Conservation (phyloP, 2,329 filamentous ascomycete genomes). For the Escovopsis sp. region DNA sequence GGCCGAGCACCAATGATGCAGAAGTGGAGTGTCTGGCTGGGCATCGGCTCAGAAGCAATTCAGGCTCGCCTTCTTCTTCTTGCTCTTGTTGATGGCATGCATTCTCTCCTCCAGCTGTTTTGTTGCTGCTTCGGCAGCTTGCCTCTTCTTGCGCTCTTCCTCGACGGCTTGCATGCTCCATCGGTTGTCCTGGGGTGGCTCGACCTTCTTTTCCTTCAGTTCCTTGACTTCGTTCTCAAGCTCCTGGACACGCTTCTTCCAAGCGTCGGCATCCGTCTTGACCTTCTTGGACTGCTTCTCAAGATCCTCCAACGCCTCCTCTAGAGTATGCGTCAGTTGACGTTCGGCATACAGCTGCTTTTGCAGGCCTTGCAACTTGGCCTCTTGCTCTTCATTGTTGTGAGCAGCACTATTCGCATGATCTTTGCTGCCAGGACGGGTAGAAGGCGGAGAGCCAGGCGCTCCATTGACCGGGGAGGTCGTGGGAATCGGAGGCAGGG, state of each 20-base stretch:
- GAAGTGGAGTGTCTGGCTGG: no score
- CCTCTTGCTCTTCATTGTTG: constrained; percentile 85
- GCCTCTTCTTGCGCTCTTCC: constrained; percentile 84
- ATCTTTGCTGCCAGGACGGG: constrained; percentile 70
- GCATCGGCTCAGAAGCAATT: constrained; percentile 80
- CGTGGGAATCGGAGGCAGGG: constrained; percentile 76
- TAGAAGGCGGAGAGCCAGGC: constrained; percentile 39
- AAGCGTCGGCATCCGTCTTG: constrained; percentile 77
- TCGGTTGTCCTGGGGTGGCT: constrained; percentile 37
- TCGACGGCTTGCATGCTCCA: constrained; percentile 81
- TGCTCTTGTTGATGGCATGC: constrained; percentile 73
- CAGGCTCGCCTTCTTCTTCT: constrained; percentile 89
- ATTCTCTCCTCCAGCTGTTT: constrained; percentile 89
- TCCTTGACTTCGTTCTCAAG: constrained; percentile 60
- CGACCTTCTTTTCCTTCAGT: constrained; percentile 35
- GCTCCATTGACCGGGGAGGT: constrained; percentile 29
- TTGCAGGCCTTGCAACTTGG: constrained; percentile 87
- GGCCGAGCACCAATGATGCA: no score
- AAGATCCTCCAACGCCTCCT: constrained; percentile 88
- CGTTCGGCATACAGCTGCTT: constrained; percentile 94
- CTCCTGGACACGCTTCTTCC: constrained; percentile 70
- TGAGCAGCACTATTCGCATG: constrained; percentile 45
- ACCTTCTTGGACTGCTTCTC: constrained; percentile 85
- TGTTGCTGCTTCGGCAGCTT: constrained; percentile 76
- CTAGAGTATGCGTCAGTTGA: constrained; percentile 84